Conservation (phyloP, 306 rosid species). For the Corylus heterophylla region DNA sequence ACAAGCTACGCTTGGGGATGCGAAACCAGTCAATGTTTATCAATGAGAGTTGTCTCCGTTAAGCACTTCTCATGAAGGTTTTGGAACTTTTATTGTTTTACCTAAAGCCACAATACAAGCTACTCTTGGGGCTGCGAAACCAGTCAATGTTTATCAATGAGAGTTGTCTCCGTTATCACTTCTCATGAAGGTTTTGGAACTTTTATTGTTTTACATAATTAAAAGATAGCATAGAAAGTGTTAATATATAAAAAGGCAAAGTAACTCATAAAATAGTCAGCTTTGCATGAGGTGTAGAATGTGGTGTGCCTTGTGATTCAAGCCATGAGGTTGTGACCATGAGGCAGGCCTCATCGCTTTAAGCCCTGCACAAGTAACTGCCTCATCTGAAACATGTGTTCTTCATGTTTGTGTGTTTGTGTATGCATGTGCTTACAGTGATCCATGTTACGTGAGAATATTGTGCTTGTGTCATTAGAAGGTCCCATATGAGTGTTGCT, state of each 20-base stretch:
- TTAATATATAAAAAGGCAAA: neutral
- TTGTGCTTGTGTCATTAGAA: constrained; percentile 36
- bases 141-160: neutral
- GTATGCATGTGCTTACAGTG: constrained; percentile 12
- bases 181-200: neutral
- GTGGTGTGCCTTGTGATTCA: constrained; percentile 5
- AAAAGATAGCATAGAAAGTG: neutral
- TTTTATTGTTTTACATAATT: neutral
- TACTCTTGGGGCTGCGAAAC: neutral
- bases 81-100: neutral
- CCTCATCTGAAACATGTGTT: neutral
- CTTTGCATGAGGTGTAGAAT: neutral
- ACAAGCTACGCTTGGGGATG: neutral
- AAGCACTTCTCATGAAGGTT: neutral
- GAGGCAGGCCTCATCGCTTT: neutral
- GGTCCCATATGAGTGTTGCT: constrained; percentile 32
- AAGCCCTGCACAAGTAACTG: neutral
- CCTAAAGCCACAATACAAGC: neutral
- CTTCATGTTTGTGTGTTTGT: neutral
- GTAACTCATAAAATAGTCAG: neutral
- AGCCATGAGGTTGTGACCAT: neutral
- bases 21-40: neutral
- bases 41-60: too few relatives aligned
- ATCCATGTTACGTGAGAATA: constrained; percentile 28
- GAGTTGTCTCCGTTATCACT: too few relatives aligned